Evolutionary conservation across 192 early-diverging fungal genomes (phyloP), one percentile per base, ranked within the genome.

Genomic region (Coemansia sp.): DNA sequence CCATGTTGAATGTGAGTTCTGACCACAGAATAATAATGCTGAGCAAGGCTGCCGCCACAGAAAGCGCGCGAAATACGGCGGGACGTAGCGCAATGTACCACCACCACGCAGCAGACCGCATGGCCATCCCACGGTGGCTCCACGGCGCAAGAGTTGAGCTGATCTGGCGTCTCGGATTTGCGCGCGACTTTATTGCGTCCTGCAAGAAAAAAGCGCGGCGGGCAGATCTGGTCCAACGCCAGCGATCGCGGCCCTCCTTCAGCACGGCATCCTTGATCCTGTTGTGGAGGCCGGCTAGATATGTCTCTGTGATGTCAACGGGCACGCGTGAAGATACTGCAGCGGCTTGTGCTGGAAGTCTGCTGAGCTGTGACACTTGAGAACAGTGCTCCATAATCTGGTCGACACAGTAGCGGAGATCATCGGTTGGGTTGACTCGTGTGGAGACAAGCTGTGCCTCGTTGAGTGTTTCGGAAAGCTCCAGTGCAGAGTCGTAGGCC

Each of bases 11-110:
- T 0, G 93, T 96, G 40, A 94, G 84, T 77, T 98, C 97, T 5
- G 94, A 96, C 97, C 97, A 98, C 37, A 98, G 78, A 39, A 98
- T 84, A 25, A 86, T 76, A 2, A 87, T 61, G 25, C 94, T 93
- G 38, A 90, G 69, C 19, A 86, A 14, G 0, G 87, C 84, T 53
- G 84, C 90, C 1, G 90, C 54, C 9, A 92, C 75, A 7, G 91
- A 75, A 22, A 92, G 64, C 1, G 67, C 61, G 11, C 88, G 88
- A 63, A 86, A 85, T 6, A 87, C 60, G 14, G 87, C 55, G 7
- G 94, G 93, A 12, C 89, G 85, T n/a, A 94, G 51, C 56, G 76
- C 85, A 43, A 95, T 70, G 72, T 91, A 90, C 93, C 93, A 98
- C 78, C 87, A 88, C 95, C 95, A 98, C 53, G 88, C 88, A 67